Percentiles rank a stretch among this genome's conserved stretches.
Evolutionary conservation across 495 filamentous ascomycete species (phyloP).

Genomic region (Hypoxylon perforatum): DNA sequence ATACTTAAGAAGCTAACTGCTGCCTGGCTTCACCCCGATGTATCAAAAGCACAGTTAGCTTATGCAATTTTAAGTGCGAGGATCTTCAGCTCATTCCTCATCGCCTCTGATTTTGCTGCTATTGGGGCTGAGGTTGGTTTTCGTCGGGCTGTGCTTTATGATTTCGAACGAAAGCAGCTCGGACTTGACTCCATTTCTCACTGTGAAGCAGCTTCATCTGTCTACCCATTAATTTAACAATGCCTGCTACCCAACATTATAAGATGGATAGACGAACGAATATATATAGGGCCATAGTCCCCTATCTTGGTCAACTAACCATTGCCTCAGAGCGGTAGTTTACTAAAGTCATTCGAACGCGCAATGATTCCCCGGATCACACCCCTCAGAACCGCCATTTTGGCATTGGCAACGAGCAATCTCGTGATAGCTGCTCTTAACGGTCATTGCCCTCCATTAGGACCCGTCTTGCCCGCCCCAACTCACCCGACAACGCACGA

Average conservation of each 20-base stretch:
- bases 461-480: slow-evolving; percentile 48
- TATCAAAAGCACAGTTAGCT: background rate
- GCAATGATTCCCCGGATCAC: slow-evolving; percentile 12
- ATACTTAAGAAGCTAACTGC: background rate
- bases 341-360: background rate
- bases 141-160: slow-evolving; percentile 2
- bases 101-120: background rate
- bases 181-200: slow-evolving; percentile 16
- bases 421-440: slow-evolving; percentile 41
- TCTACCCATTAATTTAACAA: background rate
- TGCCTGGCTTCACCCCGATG: background rate
- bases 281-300: slow-evolving; percentile 9
- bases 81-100: slow-evolving; percentile 22
- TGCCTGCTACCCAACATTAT: background rate
- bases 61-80: slow-evolving; percentile 7
- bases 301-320: background rate
- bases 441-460: slow-evolving; percentile 50
- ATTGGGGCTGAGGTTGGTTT: background rate
- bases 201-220: background rate
- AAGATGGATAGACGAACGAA: slow-evolving; percentile 1
- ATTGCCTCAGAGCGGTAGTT: too few species aligned
- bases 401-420: slow-evolving; percentile 10
- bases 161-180: slow-evolving; percentile 3
- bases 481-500: slow-evolving; percentile 30
- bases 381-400: background rate